These are phyloP conservation scores for Martiniozyma abietophila DNA, from an alignment of 805 yeast species.

Conservation along the genomic window DNA sequence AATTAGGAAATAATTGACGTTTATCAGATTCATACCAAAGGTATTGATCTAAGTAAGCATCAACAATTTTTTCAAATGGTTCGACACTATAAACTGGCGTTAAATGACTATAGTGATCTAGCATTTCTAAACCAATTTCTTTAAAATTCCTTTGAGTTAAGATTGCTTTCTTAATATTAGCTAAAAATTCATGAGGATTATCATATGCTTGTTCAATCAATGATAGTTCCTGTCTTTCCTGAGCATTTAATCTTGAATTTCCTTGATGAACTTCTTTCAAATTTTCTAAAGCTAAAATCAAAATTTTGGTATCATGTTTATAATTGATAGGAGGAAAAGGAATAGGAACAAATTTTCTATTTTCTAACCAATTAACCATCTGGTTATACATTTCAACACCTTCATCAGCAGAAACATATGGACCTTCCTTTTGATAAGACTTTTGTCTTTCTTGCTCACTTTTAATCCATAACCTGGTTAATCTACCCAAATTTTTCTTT, in stretches of 20 bases:
- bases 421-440: conserved; percentile 74
- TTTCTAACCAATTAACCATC: conserved; percentile 87
- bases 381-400: conserved; percentile 82
- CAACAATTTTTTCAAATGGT: conserved; percentile 91
- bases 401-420: conserved; percentile 74
- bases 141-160: conserved; percentile 88
- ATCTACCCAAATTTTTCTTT: conserved; percentile 83
- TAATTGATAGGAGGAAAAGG: conserved; percentile 91
- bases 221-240: conserved; percentile 88
- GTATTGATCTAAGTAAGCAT: conserved; percentile 92
- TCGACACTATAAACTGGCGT: conserved; percentile 84
- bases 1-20: conserved; percentile 80
- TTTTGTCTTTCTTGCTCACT: conserved; percentile 86
- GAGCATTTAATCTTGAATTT: conserved; percentile 68
- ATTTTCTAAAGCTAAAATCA: conserved; percentile 82
- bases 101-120: conserved; percentile 79
- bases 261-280: conserved; percentile 73
- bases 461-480: conserved; percentile 87
- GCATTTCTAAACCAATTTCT: conserved; percentile 79
- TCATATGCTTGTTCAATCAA: conserved; percentile 94
- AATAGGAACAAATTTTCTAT: conserved; percentile 73
- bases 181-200: conserved; percentile 88
- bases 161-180: conserved; percentile 71
- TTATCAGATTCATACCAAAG: conserved; percentile 93
- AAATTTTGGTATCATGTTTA: conserved; percentile 85